Conservation (phyloP, 306 rosid species). For the Neltuma alba region DNA sequence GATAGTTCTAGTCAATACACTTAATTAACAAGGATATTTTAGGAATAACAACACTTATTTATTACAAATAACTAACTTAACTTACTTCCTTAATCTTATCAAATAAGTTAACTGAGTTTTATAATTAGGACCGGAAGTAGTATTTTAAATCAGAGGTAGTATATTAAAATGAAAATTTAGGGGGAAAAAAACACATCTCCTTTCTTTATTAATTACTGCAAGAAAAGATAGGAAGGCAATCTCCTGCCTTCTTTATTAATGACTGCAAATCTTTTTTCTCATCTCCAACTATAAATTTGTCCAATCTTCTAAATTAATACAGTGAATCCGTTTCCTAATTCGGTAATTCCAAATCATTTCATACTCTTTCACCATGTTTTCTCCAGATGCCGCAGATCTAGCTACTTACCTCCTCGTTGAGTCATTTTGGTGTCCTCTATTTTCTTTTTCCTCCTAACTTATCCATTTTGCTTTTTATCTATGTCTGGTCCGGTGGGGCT, state of each 20-base stretch:
- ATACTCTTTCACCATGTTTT: conserved; percentile 6
- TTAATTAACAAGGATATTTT: no score
- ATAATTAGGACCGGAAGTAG: no score
- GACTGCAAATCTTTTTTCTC: conserved; percentile 30
- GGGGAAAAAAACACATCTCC: no score
- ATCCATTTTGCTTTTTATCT: conserved; percentile 2
- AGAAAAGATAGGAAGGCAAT: no score
- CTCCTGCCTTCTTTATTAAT: neutral
- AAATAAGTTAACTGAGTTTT: no score
- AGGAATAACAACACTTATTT: no score
- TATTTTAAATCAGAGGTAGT: no score
- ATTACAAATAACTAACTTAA: no score
- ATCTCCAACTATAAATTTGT: neutral
- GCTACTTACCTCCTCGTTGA: conserved; percentile 10
- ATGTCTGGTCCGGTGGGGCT: neutral
- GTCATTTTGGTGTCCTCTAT: conserved; percentile 27
- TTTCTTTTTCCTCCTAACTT: neutral
- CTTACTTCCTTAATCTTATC: no score
- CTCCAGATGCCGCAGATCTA: neutral
- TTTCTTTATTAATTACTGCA: no score
- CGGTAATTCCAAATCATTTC: neutral
- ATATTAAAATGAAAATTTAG: no score
- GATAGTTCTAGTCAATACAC: no score
- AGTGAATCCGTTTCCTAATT: conserved; percentile 2
- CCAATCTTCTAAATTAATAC: neutral